Base-by-base conservation (phyloP, 148 eudicot genomes). In the Chenopodium quinoa region DNA sequence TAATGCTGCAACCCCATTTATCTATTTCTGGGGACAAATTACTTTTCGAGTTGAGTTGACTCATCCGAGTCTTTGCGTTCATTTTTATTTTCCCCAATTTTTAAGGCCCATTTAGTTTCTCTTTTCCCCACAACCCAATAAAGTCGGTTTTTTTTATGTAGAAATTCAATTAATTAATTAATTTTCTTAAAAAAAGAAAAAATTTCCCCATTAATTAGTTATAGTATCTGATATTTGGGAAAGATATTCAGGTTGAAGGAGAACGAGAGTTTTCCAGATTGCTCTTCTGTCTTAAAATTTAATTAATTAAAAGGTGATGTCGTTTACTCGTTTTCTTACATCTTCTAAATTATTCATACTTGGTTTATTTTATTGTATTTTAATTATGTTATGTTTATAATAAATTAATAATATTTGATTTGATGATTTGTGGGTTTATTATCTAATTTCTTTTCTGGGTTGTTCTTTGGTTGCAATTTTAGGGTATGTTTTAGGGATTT, bases 251-350 rank as follows among this genome's bases (percentile, higher is more conserved):
- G 20, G 64, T 63, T 73, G 48, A 23, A 77, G 34, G 27, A 73
- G 69, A 80, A 63, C 76, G 11, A 56, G 4, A 60, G 60, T 69
- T 81, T 80, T 75, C 70, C 40, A 48, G 72, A n/a, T 81, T 81
- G 16, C 78, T 62, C 77, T 11, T 44, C 22, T 7, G 9, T 14
- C 65, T 23, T 23, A 16, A 29, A 50, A 66, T 65, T 13, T 17
- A 78, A 66, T 1, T 2, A 16, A 14, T 60, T 25, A 27, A 76
- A 64, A 81, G 83, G 83, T 81, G 70, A 29, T 46, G 8, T 81
- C 69, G 27, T 29, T 62, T 20, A 9, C 25, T 81, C 69, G 27
- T 29, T 62, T 20, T 17, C 25, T 14, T 4, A 4, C 48, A 22
- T 19, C 27, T 58, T 40, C 22, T 20, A 60, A 76, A 31, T 2